A percentile compares a stretch with the other conserved stretches of the same genome.
phyloP scores from a whole-genome alignment of 495 filamentous ascomycete species.

The Neurospora sp. region DNA sequence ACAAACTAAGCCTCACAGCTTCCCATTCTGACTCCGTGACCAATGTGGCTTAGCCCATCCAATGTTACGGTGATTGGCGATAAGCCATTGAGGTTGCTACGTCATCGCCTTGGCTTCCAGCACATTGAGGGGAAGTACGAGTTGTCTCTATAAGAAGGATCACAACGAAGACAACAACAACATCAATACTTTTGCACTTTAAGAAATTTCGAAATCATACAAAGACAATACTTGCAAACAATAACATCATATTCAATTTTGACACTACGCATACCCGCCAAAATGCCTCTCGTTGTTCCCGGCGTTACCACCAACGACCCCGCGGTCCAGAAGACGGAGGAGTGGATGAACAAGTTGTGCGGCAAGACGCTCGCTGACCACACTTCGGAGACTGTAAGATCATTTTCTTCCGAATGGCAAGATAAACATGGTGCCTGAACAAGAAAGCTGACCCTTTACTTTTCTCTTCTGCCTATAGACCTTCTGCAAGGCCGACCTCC shows the following conservation, averaged over 20 bases:
- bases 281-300: constrained; percentile 77
- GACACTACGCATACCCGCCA: constrained; percentile 17
- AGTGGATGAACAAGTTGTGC: constrained; percentile 65
- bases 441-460: constrained; percentile 2
- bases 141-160: neutral
- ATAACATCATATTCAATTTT: neutral
- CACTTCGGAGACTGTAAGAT: constrained; percentile 34
- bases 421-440: neutral
- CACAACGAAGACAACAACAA: neutral
- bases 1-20: neutral
- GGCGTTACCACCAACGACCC: constrained; percentile 52
- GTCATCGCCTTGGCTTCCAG: neutral
- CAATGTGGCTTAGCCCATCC: neutral
- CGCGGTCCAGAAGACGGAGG: constrained; percentile 42
- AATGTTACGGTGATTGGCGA: neutral
- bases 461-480: constrained; percentile 36
- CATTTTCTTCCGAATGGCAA: neutral
- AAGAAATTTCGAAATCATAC: neutral
- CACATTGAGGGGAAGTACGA: neutral
- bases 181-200: neutral
- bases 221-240: neutral
- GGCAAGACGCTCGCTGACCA: constrained; percentile 54
- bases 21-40: neutral
- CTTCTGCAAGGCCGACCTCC: constrained; percentile 68
- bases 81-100: neutral